phyloP scores from a whole-genome alignment of 176 grass and related monocot genomes.

The Zoysia pacifica region DNA sequence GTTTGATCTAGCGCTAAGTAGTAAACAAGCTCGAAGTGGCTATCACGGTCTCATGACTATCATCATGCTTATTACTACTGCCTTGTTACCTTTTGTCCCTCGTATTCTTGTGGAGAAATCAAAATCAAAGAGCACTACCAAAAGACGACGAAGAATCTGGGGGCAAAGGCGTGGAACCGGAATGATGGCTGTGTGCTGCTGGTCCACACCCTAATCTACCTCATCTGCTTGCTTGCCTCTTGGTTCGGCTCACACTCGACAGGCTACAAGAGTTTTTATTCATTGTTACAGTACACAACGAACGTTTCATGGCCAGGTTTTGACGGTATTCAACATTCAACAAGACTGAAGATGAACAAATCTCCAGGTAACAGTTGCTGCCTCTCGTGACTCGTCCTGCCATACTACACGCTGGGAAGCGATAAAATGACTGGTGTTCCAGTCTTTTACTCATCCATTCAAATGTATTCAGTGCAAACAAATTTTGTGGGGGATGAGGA shows the following conservation, averaged over 20 bases:
- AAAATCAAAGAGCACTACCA: slow-evolving; percentile 33
- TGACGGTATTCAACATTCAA: not conserved
- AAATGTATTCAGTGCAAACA: not conserved
- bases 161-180: not conserved
- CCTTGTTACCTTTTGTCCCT: not conserved
- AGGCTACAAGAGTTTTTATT: not conserved
- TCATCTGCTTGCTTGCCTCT: not conserved
- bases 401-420: not conserved
- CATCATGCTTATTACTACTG: slow-evolving; percentile 12
- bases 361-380: not conserved
- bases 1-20: slow-evolving; percentile 28
- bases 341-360: not conserved
- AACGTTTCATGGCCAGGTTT: not conserved
- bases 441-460: not conserved
- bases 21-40: slow-evolving; percentile 18
- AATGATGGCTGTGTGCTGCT: slow-evolving; percentile 18
- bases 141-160: slow-evolving; percentile 34
- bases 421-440: not conserved
- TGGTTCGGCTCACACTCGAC: slow-evolving; percentile 19
- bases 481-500: slow-evolving; percentile 10
- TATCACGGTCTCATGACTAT: slow-evolving; percentile 34
- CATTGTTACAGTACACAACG: not conserved
- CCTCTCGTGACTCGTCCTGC: not conserved
- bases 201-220: not conserved
- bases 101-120: slow-evolving; percentile 31